A percentile compares a stretch with the other conserved stretches of the same genome.
Evolutionary conservation across 768 basidiomycete species (phyloP).

Genomic region (Pisolithus microcarpus): DNA sequence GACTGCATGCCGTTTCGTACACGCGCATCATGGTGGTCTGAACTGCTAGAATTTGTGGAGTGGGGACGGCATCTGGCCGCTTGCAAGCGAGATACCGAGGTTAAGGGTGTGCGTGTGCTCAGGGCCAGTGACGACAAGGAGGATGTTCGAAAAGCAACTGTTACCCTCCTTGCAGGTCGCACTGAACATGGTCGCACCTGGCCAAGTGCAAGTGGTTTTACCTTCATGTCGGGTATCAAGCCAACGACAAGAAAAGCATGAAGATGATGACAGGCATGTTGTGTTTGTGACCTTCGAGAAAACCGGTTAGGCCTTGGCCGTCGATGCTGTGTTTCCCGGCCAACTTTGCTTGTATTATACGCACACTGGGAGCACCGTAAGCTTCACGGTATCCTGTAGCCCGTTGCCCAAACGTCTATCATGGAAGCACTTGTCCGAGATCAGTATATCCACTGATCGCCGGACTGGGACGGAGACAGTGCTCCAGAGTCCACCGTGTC

Average conservation of each 20-base stretch:
- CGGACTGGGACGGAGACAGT: neutral
- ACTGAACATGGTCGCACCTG: neutral
- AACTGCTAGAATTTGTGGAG: neutral
- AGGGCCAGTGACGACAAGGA: neutral
- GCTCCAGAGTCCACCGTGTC: neutral
- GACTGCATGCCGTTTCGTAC: neutral
- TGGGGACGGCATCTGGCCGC: slow-evolving; percentile 6
- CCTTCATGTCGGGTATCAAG: neutral
- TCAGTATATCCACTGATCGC: too few species aligned
- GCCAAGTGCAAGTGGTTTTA: neutral
- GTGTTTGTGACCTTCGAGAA: too few species aligned
- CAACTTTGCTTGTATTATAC: neutral
- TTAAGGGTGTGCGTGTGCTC: neutral
- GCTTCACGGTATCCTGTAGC: too few species aligned
- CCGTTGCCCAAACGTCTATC: too few species aligned
- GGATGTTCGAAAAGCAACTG: neutral
- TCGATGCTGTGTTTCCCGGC: neutral
- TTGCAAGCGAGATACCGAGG: slow-evolving; percentile 1
- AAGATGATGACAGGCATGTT: neutral
- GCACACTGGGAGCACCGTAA: too few species aligned
- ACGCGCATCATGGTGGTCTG: neutral
- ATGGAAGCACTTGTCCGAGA: too few species aligned
- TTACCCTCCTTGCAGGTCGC: neutral
- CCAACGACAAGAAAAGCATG: neutral
- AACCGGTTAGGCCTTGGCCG: neutral